Base-by-base conservation (phyloP, 148 eudicot genomes). In the Persicaria tinctoria region DNA sequence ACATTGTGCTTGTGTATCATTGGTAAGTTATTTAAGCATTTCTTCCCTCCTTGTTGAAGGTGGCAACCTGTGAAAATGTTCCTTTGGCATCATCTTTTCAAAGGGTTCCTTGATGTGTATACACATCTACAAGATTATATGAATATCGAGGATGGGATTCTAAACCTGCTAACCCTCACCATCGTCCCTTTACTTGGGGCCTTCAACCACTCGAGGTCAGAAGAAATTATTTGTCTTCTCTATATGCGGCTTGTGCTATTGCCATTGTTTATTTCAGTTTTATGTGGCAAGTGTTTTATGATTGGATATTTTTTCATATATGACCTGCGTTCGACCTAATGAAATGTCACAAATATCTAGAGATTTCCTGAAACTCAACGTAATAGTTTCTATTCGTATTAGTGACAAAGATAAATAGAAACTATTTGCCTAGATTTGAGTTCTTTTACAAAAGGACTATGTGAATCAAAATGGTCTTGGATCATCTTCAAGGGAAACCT, bases 41-140 rank as follows among this genome's bases (percentile, higher is more conserved):
- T 17, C 63, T 57, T 5, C 41, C 41, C 41, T 32, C 41, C 41
- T 32, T 32, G 41, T 50, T 81, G 71, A 70, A 93, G 98, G 97
- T 93, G 79, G 98, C 91, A 68, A 93, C 98, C 6, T 93, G 98
- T 82, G 98, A 97, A 78, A 93, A 90, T 87, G 90, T 93, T 68
- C 97, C 98, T 72, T 88, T 93, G 10, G 92, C 88, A 78, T 89
- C 98, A 59, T 93, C 98, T 63, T 93, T 88, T 80, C 93, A 89
- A 77, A 91, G 79, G 79, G 86, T 89, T 78, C 97, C 95, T 27
- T 84, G 98, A 79, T 93, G 97, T 79, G 93, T 93, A 23, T 93
- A 91, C 82, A 91, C 95, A 46, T 93, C 97, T 45, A 88, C 95
- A 48, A 84, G 91, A 75, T 86, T 93, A 68, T 89, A 77, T 51